Percentiles rank a stretch among this genome's conserved stretches.
Conservation (phyloP, 1,284 basidiomycete genomes). For the Ustilago vetiveriae region DNA sequence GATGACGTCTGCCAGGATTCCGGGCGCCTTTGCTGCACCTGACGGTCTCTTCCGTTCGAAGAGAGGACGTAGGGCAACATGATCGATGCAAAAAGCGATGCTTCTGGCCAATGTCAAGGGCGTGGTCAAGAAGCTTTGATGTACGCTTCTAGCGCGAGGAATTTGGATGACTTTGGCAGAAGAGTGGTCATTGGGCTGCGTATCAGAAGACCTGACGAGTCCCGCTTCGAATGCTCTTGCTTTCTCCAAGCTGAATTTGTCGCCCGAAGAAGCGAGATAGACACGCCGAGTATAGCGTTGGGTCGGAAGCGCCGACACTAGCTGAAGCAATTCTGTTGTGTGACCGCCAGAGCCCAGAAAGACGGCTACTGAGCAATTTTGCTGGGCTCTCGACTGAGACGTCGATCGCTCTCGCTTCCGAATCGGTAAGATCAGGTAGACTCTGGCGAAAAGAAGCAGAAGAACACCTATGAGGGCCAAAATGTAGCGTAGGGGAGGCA, state of each 20-base stretch:
- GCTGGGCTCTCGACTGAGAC: background rate
- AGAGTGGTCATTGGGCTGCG: too few relatives aligned
- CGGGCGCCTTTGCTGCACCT: background rate
- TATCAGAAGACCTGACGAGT: constrained; percentile 44
- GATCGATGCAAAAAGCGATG: constrained; percentile 41
- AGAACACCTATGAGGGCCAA: background rate
- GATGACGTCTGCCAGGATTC: constrained; percentile 75
- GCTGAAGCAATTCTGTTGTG: constrained; percentile 83
- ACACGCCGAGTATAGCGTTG: constrained; percentile 78
- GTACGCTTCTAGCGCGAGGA: constrained; percentile 78
- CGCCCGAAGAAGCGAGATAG: constrained; percentile 86
- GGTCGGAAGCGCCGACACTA: constrained; percentile 81
- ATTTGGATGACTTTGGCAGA: constrained; percentile 66
- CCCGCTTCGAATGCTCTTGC: constrained; percentile 75
- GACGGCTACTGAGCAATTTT: constrained; percentile 68
- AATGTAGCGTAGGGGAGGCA: constrained; percentile 17
- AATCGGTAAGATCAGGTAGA: constrained; percentile 24
- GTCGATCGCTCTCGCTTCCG: background rate
- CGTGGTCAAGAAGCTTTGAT: constrained; percentile 58
- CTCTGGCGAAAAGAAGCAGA: constrained; percentile 7
- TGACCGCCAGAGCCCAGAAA: constrained; percentile 84
- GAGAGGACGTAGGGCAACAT: constrained; percentile 42
- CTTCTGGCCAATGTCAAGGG: constrained; percentile 42
- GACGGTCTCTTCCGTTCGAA: too few relatives aligned
- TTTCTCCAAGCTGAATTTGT: constrained; percentile 80